Evolutionary conservation across 805 yeast species (phyloP), one percentile per base, ranked within the genome.

Genomic region (Pichia exigua): DNA sequence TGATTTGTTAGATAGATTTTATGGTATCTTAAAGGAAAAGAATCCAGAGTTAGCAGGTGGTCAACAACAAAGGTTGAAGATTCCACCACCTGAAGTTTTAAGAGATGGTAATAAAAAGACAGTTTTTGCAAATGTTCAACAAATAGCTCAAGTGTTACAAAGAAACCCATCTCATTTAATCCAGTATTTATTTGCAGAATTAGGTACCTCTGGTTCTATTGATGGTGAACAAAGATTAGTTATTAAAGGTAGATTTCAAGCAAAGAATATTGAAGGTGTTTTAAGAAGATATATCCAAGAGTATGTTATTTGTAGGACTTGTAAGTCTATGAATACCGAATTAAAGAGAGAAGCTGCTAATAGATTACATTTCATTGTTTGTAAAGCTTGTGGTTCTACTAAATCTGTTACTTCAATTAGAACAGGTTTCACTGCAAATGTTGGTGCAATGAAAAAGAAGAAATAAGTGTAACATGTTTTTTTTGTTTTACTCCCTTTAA

Each of bases 381-480:
- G 99, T 79, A 90, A 91, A 68, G 87, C 95, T 52, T 94, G 99
- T 79, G 99, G 99, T 61, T 87, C 96, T 46, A 83, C 97, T 46
- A 85, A 97, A 75, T 90, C 97, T 47, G 99, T 94, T 52, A 82
- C 94, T 61, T 89, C 97, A 45, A 94, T 94, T 73, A 94, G 95
- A 82, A 88, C 97, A 47, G 99, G 99, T 85, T 94, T 88, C 96
- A 97, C 91, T 77, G 99, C 99, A 62, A 92, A 87, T 67, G 83
- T 88, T 64, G 95, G 96, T 62, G 61, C 58, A 35, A 60, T 59
- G 56, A 85, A 86, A 72, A 87, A 92, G 83, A 87, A 82, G 82
- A 85, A 76, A 72, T 74, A 67, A 35, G 39, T n/a, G 18, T 35
- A n/a, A 35, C 20, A 35, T 35, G 59, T 61, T 45, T 53, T 21